These are phyloP conservation scores for Tulasnella sp. DNA, from an alignment of 768 basidiomycete genomes.

Conservation along the genomic window DNA sequence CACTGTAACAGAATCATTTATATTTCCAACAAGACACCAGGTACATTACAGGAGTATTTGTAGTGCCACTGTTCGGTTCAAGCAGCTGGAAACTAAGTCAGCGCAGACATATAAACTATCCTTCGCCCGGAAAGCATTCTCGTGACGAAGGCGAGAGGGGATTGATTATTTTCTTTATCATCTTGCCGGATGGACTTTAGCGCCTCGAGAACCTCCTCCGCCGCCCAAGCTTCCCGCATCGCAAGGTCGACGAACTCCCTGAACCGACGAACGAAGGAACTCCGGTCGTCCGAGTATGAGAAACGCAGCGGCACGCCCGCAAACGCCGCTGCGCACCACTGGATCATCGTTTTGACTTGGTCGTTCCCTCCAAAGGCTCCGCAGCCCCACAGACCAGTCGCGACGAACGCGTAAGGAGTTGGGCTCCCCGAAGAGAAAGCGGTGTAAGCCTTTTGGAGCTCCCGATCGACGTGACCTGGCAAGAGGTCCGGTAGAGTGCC, in stretches of 20 bases:
- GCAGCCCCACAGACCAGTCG: background rate
- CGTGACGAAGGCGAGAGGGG: background rate
- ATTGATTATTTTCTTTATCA: background rate
- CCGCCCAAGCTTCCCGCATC: background rate
- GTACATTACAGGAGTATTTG: background rate
- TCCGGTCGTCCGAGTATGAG: background rate
- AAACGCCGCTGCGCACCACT: background rate
- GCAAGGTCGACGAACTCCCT: background rate
- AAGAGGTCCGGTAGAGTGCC: background rate
- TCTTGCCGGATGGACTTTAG: background rate
- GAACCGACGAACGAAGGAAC: background rate
- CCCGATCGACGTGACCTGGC: constrained; percentile 1
- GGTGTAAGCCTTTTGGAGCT: background rate
- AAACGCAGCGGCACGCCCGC: background rate
- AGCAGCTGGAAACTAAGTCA: background rate
- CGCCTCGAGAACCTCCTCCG: background rate
- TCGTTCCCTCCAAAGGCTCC: background rate
- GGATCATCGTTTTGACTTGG: background rate
- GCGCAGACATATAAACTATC: background rate
- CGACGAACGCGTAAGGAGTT: background rate
- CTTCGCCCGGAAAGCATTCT: background rate
- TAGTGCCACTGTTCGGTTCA: background rate
- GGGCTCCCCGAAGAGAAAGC: background rate
- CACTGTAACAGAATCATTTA: background rate
- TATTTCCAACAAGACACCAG: background rate